Conservation (phyloP, 768 basidiomycete genomes). For the Leccinum ochraceum region DNA sequence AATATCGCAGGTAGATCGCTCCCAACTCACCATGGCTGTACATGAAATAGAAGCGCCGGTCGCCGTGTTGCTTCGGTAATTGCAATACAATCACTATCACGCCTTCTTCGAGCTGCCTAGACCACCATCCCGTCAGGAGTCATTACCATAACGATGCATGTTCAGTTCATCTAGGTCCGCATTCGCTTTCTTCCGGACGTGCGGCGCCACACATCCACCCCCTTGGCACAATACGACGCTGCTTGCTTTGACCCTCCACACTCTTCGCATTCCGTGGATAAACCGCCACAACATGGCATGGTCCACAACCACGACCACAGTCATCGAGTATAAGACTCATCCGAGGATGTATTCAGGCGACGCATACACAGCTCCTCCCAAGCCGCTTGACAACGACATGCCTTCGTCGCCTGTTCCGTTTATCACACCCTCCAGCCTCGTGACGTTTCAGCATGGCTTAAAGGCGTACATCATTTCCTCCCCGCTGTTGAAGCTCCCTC, state of each 20-base stretch:
- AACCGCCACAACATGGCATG: constrained; percentile 22
- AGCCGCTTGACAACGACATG: constrained; percentile 24
- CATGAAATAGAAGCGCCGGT: constrained; percentile 27
- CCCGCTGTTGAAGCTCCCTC: constrained; percentile 28
- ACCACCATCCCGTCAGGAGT: constrained; percentile 9
- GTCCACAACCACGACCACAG: constrained; percentile 10
- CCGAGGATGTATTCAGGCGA: constrained; percentile 7
- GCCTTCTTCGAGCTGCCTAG: constrained; percentile 22
- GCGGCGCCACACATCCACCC: constrained; percentile 10
- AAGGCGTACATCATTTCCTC: constrained; percentile 30
- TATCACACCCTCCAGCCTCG: constrained; percentile 28
- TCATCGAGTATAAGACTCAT: constrained; percentile 23
- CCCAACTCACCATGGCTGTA: constrained; percentile 23
- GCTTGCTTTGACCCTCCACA: constrained; percentile 10
- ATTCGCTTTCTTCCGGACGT: constrained; percentile 12
- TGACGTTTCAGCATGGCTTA: constrained; percentile 32
- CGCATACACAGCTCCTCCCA: constrained; percentile 19
- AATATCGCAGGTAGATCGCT: constrained; percentile 16
- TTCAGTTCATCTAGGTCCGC: constrained; percentile 11
- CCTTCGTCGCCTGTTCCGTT: constrained; percentile 29
- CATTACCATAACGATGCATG: constrained; percentile 19
- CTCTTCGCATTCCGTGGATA: constrained; percentile 20
- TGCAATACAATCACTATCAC: constrained; percentile 22
- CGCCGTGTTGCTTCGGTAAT: constrained; percentile 30
- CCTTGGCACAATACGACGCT: constrained; percentile 22